Conservation (phyloP, 1,284 basidiomycete species). For the Papiliotrema laurentii region DNA sequence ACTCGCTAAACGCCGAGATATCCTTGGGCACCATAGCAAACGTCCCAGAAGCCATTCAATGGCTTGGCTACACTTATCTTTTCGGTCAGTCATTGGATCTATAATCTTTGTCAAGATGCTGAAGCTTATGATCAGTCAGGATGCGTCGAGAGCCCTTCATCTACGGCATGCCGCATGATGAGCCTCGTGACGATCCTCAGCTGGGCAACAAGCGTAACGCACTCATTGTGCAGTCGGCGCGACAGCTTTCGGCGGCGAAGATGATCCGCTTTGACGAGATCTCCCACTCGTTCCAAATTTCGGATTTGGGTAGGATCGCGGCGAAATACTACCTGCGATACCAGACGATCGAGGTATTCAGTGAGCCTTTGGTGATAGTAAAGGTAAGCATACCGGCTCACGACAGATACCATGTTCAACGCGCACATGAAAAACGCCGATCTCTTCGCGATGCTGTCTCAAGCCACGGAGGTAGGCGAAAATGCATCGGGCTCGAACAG, state of each 20-base stretch:
- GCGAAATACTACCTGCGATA: conserved; percentile 93
- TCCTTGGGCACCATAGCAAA: conserved; percentile 90
- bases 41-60: conserved; percentile 80
- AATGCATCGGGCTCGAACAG: too few relatives aligned
- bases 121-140: conserved; percentile 56
- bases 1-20: conserved; percentile 94
- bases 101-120: neutral
- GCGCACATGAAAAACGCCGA: conserved; percentile 92
- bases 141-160: conserved; percentile 90
- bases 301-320: conserved; percentile 88
- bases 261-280: conserved; percentile 78
- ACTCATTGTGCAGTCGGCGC: conserved; percentile 67
- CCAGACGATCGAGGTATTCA: conserved; percentile 85
- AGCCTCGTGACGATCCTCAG: conserved; percentile 69
- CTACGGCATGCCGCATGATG: conserved; percentile 82
- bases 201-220: conserved; percentile 70
- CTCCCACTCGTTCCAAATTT: conserved; percentile 64
- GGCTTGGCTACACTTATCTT: conserved; percentile 97
- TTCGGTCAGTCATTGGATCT: conserved; percentile 55
- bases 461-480: conserved; percentile 75
- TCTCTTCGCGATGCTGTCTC: conserved; percentile 73
- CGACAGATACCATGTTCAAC: conserved; percentile 62
- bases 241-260: conserved; percentile 63
- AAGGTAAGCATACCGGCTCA: conserved; percentile 7
- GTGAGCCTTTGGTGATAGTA: conserved; percentile 18